Base-by-base conservation (phyloP, 1,284 basidiomycete genomes). In the Entoloma clypeatum region DNA sequence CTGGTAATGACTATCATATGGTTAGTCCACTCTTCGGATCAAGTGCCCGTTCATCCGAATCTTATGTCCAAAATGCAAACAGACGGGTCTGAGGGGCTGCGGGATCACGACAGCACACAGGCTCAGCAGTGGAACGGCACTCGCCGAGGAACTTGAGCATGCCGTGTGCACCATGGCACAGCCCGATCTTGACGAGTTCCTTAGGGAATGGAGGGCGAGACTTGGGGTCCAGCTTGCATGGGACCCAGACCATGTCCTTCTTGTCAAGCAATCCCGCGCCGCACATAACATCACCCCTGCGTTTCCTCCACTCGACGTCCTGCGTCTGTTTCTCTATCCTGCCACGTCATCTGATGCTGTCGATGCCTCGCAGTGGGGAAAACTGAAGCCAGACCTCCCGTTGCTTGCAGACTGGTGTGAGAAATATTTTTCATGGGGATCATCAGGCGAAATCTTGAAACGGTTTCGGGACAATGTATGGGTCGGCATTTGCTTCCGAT, bases 1-100 rank as follows among this genome's bases (percentile, higher is more conserved):
- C 22, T 27, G 39, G 39, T 27, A 31, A 31, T 34, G 39, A n/a
- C n/a, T n/a, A 40, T 34, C 34, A 40, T 27, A 17, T n/a, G 17
- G 39, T 40, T n/a, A n/a, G 39, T 30, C 7, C n/a, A n/a, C 7
- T 27, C 13, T 13, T 33, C 7, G 11, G 6, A 7, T 10, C 11
- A 3, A 3, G n/a, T n/a, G n/a, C n/a, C n/a, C n/a, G n/a, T n/a
- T n/a, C n/a, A 32, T 10, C 1, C 8, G 27, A 17, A 5, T 16
- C 16, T 33, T 9, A 21, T 22, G 19, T 5, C 17, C 26, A 7
- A 7, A 16, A 16, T 3, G 31, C 14, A 13, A 34, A 5, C 24
- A 40, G 39, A 10, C 5, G 18, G 39, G 39, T 1, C 16, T 40
- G 6, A 11, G 16, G 3, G 39, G 30, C 1, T 40, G 39, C 21